Conservation (phyloP, 495 filamentous ascomycete genomes). For the Talaromyces stipitatus region DNA sequence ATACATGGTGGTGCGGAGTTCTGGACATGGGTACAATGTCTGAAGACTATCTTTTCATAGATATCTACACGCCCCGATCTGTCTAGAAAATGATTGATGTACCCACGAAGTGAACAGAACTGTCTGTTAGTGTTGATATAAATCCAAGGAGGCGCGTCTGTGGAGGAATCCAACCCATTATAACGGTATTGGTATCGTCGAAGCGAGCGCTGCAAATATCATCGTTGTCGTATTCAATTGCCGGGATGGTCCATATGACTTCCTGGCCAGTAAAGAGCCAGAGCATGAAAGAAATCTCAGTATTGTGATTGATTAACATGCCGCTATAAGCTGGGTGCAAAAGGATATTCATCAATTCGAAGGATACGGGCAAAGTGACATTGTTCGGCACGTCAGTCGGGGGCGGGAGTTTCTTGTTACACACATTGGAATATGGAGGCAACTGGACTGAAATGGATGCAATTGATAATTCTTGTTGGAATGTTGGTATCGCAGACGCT, state of each 20-base stretch:
- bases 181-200: slow-evolving; percentile 13
- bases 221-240: slow-evolving; percentile 19
- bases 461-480: background rate
- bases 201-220: slow-evolving; percentile 9
- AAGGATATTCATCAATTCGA: slow-evolving; percentile 51
- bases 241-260: slow-evolving; percentile 27
- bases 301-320: slow-evolving; percentile 14
- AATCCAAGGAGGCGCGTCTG: slow-evolving; percentile 12
- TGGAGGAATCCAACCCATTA: slow-evolving; percentile 1
- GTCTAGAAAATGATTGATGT: background rate
- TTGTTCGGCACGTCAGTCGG: background rate
- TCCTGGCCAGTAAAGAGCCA: slow-evolving; percentile 16
- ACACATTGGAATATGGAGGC: background rate
- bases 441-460: background rate
- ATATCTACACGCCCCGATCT: background rate
- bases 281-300: background rate
- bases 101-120: background rate
- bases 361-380: slow-evolving; percentile 38
- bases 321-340: slow-evolving; percentile 44
- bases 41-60: background rate
- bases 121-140: slow-evolving; percentile 12
- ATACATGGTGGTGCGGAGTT: slow-evolving; percentile 22
- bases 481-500: background rate
- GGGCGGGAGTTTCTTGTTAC: background rate
- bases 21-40: slow-evolving; percentile 18